phyloP scores from a whole-genome alignment of 768 basidiomycete genomes.

The Phlegmacium glaucopus region DNA sequence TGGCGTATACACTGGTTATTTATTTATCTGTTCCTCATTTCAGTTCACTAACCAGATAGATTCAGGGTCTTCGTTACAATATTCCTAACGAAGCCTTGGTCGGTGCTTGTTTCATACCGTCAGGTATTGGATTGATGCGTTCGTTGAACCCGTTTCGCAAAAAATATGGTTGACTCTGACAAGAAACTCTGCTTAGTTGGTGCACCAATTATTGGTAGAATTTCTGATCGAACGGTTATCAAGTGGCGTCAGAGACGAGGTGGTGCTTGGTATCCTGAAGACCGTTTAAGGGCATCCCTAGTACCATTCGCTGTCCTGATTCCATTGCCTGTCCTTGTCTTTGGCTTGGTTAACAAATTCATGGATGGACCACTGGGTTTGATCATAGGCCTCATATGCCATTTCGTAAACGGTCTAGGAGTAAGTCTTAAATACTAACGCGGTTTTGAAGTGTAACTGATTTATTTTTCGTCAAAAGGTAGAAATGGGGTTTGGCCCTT shows the following conservation, averaged over 20 bases:
- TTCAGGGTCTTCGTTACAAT: constrained; percentile 51
- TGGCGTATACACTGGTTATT: constrained; percentile 62
- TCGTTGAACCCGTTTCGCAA: neutral
- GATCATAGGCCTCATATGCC: constrained; percentile 44
- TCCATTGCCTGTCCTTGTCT: constrained; percentile 47
- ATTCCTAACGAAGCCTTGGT: constrained; percentile 53
- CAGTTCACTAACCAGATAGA: neutral
- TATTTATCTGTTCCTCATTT: neutral
- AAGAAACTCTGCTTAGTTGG: constrained; percentile 38
- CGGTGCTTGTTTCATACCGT: constrained; percentile 54
- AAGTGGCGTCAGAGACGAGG: constrained; percentile 45
- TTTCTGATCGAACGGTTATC: constrained; percentile 54
- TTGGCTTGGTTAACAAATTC: constrained; percentile 50
- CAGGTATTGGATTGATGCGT: constrained; percentile 49
- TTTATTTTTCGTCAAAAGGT: constrained; percentile 35
- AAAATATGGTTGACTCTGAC: neutral
- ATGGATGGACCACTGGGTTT: constrained; percentile 49
- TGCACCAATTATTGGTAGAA: constrained; percentile 48
- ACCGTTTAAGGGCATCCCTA: constrained; percentile 54
- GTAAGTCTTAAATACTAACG: constrained; percentile 40
- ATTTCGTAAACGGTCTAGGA: constrained; percentile 65
- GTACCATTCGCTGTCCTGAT: constrained; percentile 44
- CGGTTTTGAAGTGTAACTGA: neutral
- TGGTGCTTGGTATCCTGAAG: constrained; percentile 66
- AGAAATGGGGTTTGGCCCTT: constrained; percentile 53